Base-by-base conservation (phyloP, 2,329 filamentous ascomycete genomes). In the Claviceps cyperi region DNA sequence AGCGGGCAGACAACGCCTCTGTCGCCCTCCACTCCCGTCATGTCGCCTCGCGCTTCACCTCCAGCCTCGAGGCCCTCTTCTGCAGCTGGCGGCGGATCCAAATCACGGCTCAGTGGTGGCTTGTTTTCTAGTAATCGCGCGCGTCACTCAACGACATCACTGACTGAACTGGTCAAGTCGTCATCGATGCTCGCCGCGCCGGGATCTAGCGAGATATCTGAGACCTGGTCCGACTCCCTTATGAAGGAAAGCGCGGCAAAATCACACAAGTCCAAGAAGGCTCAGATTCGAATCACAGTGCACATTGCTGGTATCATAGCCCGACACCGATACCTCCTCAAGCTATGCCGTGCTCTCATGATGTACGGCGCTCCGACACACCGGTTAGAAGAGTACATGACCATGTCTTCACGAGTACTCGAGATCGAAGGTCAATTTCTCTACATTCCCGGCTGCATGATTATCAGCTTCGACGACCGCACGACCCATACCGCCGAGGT, bases 361-460 rank as follows among this genome's bases (percentile, higher is more conserved):
- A 75, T 81, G 60, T 95, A 87, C 55, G 90, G 90, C 13, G 90
- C 90, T 1, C 90, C 90, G 1, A 94, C 89, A 0, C 90, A 96
- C 68, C 82, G 90, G 11, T 71, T 96, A 19, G 90, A 96, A 65
- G 85, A 94, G 62, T 95, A 94, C 64, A 83, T 96, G 78, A 82
- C 77, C 54, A 94, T 91, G 85, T 89, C 86, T 8, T 83, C 90
- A 1, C 77, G 86, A n/a, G 86, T 92, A 1, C 75, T 96, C 38
- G 86, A 90, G 64, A 90, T 95, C 15, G 85, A 94, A 56, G 84
- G 84, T 5, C 88, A 94, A 59, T 95, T 92, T 58, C 69, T 95
- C 21, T 96, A 95, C 62, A 79, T 95, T 32, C 89, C 90, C 0
- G 86, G 86, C 0, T 94, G 86, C 60, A 96, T 96, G 90, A 86